phyloP scores from a whole-genome alignment of 257 asterid species.

The Datura wrightii region DNA sequence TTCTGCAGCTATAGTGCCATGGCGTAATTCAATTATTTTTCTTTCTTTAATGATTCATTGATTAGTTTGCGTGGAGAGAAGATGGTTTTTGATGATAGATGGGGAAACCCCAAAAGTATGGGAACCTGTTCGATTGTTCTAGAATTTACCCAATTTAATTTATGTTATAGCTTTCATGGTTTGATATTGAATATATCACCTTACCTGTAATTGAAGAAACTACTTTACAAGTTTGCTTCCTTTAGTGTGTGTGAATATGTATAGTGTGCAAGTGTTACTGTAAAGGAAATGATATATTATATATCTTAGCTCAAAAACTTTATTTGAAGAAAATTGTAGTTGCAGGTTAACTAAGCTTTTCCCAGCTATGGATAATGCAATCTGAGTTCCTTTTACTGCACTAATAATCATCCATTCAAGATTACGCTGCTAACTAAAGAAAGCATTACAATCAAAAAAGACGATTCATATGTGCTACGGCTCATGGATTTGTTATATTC shows the following conservation, averaged over 20 bases:
- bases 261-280: background rate
- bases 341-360: background rate
- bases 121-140: background rate
- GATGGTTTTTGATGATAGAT: conserved; percentile 8
- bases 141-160: conserved; percentile 1
- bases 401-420: background rate
- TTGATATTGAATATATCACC: background rate
- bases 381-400: background rate
- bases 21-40: background rate
- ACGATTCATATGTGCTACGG: background rate
- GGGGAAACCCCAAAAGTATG: background rate
- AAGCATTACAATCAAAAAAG: background rate
- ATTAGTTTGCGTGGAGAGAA: conserved; percentile 7
- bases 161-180: background rate
- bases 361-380: background rate
- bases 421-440: background rate
- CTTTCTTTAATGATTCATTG: conserved; percentile 12
- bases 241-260: background rate
- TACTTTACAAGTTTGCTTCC: background rate
- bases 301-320: background rate
- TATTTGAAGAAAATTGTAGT: conserved; percentile 10
- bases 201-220: background rate
- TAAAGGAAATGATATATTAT: background rate
- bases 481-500: background rate
- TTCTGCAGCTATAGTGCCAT: conserved; percentile 30